Conservation (phyloP, 371 early-diverging fungal genomes). For the Mortierella sp. region DNA sequence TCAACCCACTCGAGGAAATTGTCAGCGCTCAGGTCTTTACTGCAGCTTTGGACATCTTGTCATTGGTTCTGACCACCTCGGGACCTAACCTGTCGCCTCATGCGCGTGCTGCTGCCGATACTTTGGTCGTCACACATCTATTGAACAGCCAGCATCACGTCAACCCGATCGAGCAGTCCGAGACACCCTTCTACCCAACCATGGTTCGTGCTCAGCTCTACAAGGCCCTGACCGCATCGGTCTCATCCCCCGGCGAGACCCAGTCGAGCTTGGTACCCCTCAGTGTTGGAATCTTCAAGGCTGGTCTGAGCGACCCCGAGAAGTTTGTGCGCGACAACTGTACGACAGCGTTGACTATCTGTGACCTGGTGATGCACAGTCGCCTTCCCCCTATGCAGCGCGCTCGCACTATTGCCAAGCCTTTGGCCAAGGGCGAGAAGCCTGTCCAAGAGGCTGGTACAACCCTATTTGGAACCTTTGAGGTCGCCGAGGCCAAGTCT, state of each 20-base stretch:
- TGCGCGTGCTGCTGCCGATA: conserved; percentile 53
- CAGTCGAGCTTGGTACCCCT: conserved; percentile 52
- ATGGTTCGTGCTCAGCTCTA: conserved; percentile 43
- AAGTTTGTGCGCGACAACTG: conserved; percentile 62
- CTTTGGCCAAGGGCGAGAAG: conserved; percentile 37
- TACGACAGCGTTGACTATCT: conserved; percentile 63
- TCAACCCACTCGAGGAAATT: conserved; percentile 44
- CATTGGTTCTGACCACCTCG: conserved; percentile 41
- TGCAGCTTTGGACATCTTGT: conserved; percentile 39
- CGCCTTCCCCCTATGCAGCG: conserved; percentile 75
- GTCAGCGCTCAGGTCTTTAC: conserved; percentile 44
- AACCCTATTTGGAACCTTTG: conserved; percentile 53
- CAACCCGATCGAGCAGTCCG: conserved; percentile 52
- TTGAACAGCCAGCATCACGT: conserved; percentile 54
- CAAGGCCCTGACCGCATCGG: conserved; percentile 38
- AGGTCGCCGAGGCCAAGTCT: conserved; percentile 9
- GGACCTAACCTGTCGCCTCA: conserved; percentile 48
- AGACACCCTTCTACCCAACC: conserved; percentile 40
- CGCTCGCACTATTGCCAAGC: conserved; percentile 43
- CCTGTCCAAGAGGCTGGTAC: conserved; percentile 43
- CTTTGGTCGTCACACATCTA: conserved; percentile 47
- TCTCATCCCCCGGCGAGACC: conserved; percentile 53
- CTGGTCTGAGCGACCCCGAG: conserved; percentile 48
- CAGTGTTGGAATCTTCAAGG: conserved; percentile 53
- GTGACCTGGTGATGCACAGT: conserved; percentile 72